Conservation (phyloP, 1,284 basidiomycete species). For the Vanrija sp. region DNA sequence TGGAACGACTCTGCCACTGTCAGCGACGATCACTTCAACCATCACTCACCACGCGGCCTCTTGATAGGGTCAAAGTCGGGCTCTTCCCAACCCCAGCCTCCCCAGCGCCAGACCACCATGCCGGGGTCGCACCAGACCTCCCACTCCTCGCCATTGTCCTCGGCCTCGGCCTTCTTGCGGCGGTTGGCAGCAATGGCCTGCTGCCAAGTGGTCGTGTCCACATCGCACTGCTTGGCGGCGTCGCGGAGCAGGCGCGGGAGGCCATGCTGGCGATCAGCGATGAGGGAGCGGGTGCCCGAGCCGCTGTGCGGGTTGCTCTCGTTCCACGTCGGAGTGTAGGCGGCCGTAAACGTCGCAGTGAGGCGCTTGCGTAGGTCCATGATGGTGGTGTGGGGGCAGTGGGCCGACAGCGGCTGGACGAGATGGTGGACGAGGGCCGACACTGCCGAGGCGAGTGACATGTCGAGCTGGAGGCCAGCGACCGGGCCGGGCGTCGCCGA, state of each 20-base stretch:
- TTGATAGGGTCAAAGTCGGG: slow-evolving; percentile 41
- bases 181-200: slow-evolving; percentile 24
- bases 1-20: slow-evolving; percentile 27
- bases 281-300: slow-evolving; percentile 42
- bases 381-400: slow-evolving; percentile 32
- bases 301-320: slow-evolving; percentile 32
- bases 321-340: slow-evolving; percentile 38
- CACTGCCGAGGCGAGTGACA: slow-evolving; percentile 36
- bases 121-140: slow-evolving; percentile 50
- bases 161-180: slow-evolving; percentile 9
- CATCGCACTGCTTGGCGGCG: slow-evolving; percentile 26
- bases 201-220: slow-evolving; percentile 35
- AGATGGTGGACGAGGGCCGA: slow-evolving; percentile 38
- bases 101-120: slow-evolving; percentile 45
- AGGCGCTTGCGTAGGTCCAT: slow-evolving; percentile 31
- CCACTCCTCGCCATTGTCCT: slow-evolving; percentile 37
- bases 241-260: slow-evolving; percentile 30
- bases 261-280: slow-evolving; percentile 29
- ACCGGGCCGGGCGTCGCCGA: slow-evolving; percentile 2
- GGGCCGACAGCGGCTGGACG: slow-evolving; percentile 30
- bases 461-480: slow-evolving; percentile 22
- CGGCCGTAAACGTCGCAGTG: slow-evolving; percentile 16
- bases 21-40: not conserved
- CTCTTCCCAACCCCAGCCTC: slow-evolving; percentile 47
- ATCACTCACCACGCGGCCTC: slow-evolving; percentile 32